These are phyloP conservation scores for Alternaria ventricosa DNA, from an alignment of 2,329 filamentous ascomycete genomes.

Conservation along the genomic window DNA sequence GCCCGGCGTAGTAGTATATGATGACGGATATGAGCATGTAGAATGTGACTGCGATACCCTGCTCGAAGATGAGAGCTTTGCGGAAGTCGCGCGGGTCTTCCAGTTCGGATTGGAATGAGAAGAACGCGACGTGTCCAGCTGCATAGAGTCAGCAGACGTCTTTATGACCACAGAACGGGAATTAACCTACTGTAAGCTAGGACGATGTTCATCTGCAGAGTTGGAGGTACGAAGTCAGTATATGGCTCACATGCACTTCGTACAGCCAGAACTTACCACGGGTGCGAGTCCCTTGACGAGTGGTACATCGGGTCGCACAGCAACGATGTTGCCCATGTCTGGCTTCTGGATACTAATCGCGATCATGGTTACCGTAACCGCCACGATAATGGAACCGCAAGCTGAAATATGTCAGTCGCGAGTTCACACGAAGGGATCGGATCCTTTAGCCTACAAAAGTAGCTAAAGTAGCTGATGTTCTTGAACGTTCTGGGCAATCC, in stretches of 20 bases:
- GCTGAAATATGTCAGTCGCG: constrained; percentile 45
- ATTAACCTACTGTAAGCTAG: constrained; percentile 67
- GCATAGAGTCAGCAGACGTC: background rate
- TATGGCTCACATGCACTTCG: too few relatives aligned
- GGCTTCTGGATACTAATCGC: constrained; percentile 63
- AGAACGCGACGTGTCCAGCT: constrained; percentile 71
- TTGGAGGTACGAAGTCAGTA: too few relatives aligned
- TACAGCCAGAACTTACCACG: constrained; percentile 4
- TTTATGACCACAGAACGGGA: background rate
- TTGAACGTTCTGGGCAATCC: constrained; percentile 68
- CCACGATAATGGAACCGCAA: constrained; percentile 68
- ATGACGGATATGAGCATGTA: constrained; percentile 72
- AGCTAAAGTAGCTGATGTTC: constrained; percentile 67
- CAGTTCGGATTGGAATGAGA: constrained; percentile 70
- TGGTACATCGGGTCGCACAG: constrained; percentile 27
- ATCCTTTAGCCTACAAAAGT: constrained; percentile 56
- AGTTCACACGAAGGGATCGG: constrained; percentile 11
- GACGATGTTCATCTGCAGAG: constrained; percentile 64
- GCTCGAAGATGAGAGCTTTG: constrained; percentile 68
- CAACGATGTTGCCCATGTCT: constrained; percentile 39
- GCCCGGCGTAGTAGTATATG: constrained; percentile 71
- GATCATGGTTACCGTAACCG: constrained; percentile 71
- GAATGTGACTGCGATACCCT: constrained; percentile 64
- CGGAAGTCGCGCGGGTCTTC: constrained; percentile 66
- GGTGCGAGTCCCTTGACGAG: constrained; percentile 37